Evolutionary conservation across 345 rosid species (phyloP).

Genomic region (Hibiscus mutabilis): DNA sequence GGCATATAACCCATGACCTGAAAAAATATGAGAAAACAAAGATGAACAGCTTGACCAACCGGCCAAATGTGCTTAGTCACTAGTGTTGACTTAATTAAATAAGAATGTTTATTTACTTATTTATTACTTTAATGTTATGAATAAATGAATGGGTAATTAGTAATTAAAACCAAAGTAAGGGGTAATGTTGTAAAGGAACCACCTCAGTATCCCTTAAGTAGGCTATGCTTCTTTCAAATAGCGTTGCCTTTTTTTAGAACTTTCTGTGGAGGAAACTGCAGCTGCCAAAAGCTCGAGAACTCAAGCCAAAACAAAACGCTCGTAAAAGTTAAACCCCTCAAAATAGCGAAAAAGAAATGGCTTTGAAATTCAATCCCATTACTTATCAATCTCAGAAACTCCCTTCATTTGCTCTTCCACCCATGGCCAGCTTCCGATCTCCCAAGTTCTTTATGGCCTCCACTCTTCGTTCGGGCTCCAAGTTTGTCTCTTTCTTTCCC

Average conservation of each 20-base stretch:
- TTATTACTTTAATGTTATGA: too few relatives aligned
- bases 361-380: slow-evolving; percentile 62
- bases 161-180: not conserved
- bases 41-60: too few relatives aligned
- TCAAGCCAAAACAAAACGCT: not conserved
- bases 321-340: not conserved
- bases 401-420: slow-evolving; percentile 52
- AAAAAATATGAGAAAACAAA: too few relatives aligned
- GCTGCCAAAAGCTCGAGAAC: not conserved
- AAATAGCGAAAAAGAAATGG: slow-evolving; percentile 27
- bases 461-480: slow-evolving; percentile 52
- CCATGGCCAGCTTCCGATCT: slow-evolving; percentile 62
- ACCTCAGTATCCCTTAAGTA: not conserved
- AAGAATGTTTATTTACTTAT: too few relatives aligned
- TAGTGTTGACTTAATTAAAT: too few relatives aligned
- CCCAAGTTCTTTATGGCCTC: slow-evolving; percentile 68
- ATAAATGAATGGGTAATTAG: not conserved
- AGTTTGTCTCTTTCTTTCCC: slow-evolving; percentile 28
- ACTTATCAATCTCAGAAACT: slow-evolving; percentile 43
- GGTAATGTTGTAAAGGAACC: not conserved
- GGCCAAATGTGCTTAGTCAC: too few relatives aligned
- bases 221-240: not conserved
- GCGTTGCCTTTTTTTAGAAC: not conserved
- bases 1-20: too few relatives aligned
- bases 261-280: slow-evolving; percentile 4